Evolutionary conservation across 805 yeast species (phyloP), one percentile per base, ranked within the genome.

Genomic region (Candida glaebosa): DNA sequence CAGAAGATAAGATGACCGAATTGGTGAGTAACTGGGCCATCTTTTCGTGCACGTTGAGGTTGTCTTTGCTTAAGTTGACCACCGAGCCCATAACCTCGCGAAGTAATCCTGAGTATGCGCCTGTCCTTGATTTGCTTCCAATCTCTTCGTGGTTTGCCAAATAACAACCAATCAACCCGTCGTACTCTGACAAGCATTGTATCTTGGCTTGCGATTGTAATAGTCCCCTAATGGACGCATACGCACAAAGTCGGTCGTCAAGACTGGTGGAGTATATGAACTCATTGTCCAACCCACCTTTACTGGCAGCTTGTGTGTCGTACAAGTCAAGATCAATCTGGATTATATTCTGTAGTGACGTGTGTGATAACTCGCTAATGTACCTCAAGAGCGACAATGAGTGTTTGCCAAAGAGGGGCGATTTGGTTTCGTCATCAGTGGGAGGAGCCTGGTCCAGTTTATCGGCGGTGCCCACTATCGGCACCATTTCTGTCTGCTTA

Each of bases 81-180:
- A 34, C n/a, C 8, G 37, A 34, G 12, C 18, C 22, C 37, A 34
- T 34, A 5, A 34, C 26, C 15, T 34, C 15, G 4, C 15, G 5
- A n/a, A 34, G 22, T 34, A 69, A 57, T 22, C 62, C 61, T 1
- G 71, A 69, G 18, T 53, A 52, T 1, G 69, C 75, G 0, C 75
- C 74, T 0, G 72, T 65, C 31, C 71, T 49, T 2, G 69, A 56
- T 2, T 47, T 56, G 24, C 71, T 63, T 2, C 75, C 74, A 15
- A 69, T 64, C 38, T 69, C 75, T 46, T 69, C 75, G 46, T 67
- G 56, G 46, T 69, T 66, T n/a, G 61, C 61, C 18, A 69, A 57
- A 33, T 59, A 56, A 3, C 66, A 67, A 4, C 60, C 54, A 38
- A 48, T 52, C 16, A 67, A 57, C 1, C 65, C 69, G 19, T 53